Evolutionary conservation across 1,139 yeast genomes (phyloP), one percentile per base, ranked within the genome.

Genomic region (Nadsonia starkeyi-henricii): DNA sequence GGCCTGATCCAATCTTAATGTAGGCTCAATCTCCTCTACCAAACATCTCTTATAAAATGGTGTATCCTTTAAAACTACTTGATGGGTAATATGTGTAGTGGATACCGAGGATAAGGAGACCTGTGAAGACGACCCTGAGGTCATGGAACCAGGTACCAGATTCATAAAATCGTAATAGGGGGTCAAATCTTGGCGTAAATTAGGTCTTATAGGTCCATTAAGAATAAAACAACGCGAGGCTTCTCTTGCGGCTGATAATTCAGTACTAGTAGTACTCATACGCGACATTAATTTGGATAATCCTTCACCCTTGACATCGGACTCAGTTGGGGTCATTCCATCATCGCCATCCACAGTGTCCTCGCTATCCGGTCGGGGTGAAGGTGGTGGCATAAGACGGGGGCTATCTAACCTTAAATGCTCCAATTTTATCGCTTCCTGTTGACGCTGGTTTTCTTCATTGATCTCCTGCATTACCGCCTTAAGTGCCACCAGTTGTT

Each of bases 1-100:
- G 0, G 86, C 79, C 45, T 65, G 61, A 51, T 80, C 86, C 19
- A 81, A 63, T 48, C 78, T 69, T 43, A 81, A 60, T 0, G 79
- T 69, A 2, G 88, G 85, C 58, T 85, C 96, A 50, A 91, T 73
- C 61, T 91, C 98, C 56, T 86, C 95, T 13, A 69, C 58, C 62
- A 88, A 70, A 21, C 85, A 66, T 52, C 76, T 73, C 53, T 79
- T 79, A 63, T 83, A 78, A 60, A 81, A 80, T 54, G 75, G 74
- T 13, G 81, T 72, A 19, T 75, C 79, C 55, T 73, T 76, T 49
- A 78, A 58, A 37, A 42, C 30, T 28, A 30, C 47, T 41, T 39
- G 48, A 17, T 39, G 41, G 46, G 43, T 48, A n/a, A 41, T 3
- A 30, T 36, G 46, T 19, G 43, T 42, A 18, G 44, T 47, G 36